phyloP scores from a whole-genome alignment of 1,284 basidiomycete genomes.

The Apiotrichum laibachii region DNA sequence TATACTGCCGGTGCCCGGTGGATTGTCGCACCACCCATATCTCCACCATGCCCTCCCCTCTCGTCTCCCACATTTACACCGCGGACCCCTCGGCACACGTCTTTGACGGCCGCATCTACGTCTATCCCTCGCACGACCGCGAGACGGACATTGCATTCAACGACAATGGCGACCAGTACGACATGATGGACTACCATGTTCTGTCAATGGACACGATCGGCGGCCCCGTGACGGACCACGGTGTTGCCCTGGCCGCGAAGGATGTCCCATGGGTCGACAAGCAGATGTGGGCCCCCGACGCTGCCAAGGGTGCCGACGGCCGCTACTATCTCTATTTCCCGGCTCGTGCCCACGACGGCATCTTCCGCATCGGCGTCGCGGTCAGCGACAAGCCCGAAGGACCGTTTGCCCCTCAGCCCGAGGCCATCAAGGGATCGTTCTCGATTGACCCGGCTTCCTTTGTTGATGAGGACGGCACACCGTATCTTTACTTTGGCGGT shows the following conservation, averaged over 20 bases:
- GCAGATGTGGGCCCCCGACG: constrained; percentile 44
- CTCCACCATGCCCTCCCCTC: constrained; percentile 24
- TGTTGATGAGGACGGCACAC: constrained; percentile 35
- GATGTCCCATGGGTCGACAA: constrained; percentile 40
- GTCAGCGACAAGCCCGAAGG: constrained; percentile 32
- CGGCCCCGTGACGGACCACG: constrained; percentile 37
- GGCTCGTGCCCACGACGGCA: constrained; percentile 36
- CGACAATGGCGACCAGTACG: constrained; percentile 42
- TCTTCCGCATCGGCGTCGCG: constrained; percentile 42
- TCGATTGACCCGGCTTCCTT: constrained; percentile 42
- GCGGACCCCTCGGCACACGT: constrained; percentile 45
- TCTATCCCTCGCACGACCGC: constrained; percentile 42
- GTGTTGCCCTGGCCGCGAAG: constrained; percentile 29
- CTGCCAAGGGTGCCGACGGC: constrained; percentile 30
- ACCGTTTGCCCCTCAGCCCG: constrained; percentile 36
- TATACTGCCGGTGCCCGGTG: neutral
- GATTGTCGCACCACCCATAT: neutral
- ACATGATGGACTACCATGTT: constrained; percentile 45
- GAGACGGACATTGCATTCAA: constrained; percentile 39
- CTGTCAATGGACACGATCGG: constrained; percentile 32
- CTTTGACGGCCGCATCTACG: constrained; percentile 37
- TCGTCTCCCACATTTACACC: constrained; percentile 39
- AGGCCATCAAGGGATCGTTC: constrained; percentile 34
- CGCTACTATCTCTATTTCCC: constrained; percentile 43
- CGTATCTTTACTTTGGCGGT: constrained; percentile 42